Percentiles rank a stretch among this genome's conserved stretches.
These are phyloP conservation scores for Cytospora mali DNA, from an alignment of 2,329 filamentous ascomycete genomes.

Conservation along the genomic window DNA sequence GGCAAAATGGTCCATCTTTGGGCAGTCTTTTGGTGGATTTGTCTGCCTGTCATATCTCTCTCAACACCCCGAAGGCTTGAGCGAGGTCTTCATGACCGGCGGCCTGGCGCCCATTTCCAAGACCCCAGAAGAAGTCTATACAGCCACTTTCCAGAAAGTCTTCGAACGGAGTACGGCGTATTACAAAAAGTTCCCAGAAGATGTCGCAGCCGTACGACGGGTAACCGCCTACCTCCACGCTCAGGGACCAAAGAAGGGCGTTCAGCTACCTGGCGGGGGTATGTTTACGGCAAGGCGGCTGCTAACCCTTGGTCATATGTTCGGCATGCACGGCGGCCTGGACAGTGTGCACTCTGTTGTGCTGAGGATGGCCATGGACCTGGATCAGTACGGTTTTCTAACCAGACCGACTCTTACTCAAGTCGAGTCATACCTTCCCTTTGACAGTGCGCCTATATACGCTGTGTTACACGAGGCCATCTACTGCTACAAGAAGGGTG, in stretches of 20 bases:
- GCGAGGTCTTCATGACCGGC: slow-evolving; percentile 82
- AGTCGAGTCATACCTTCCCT: slow-evolving; percentile 68
- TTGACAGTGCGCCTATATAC: slow-evolving; percentile 81
- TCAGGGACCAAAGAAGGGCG: slow-evolving; percentile 47
- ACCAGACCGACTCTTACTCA: slow-evolving; percentile 70
- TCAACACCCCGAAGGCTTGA: slow-evolving; percentile 73
- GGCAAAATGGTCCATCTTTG: slow-evolving; percentile 82
- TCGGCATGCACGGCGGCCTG: slow-evolving; percentile 79
- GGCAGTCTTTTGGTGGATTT: slow-evolving; percentile 92
- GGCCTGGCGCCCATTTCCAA: slow-evolving; percentile 78
- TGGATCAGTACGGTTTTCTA: slow-evolving; percentile 75
- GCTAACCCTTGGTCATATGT: slow-evolving; percentile 73
- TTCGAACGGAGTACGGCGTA: slow-evolving; percentile 74
- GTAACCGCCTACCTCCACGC: slow-evolving; percentile 67
- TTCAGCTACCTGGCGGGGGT: slow-evolving; percentile 72
- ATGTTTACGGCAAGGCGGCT: slow-evolving; percentile 73
- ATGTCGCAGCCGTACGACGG: slow-evolving; percentile 67
- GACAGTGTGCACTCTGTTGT: slow-evolving; percentile 76
- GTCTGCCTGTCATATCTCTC: slow-evolving; percentile 83
- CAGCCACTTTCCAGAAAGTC: slow-evolving; percentile 69
- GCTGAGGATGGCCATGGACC: slow-evolving; percentile 69
- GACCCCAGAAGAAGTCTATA: slow-evolving; percentile 74
- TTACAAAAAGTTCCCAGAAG: slow-evolving; percentile 84
- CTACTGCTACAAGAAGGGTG: slow-evolving; percentile 71
- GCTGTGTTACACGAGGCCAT: slow-evolving; percentile 84